Percentiles rank a stretch among this genome's conserved stretches.
Evolutionary conservation across 768 basidiomycete genomes (phyloP).

Genomic region (Kwoniella heveanensis): DNA sequence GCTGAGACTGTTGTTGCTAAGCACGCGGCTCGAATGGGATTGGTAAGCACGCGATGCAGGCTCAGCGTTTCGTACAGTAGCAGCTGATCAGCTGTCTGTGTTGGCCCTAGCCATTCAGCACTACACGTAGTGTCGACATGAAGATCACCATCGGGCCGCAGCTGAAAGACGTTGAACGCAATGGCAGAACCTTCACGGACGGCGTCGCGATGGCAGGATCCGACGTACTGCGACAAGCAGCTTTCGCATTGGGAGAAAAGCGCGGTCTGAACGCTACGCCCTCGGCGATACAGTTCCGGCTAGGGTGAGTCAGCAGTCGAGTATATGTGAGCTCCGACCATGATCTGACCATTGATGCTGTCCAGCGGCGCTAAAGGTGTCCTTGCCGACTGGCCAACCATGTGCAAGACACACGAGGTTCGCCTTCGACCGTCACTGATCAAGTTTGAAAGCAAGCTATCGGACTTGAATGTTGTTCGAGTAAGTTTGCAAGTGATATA

Average conservation of each 20-base stretch:
- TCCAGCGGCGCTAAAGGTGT: conserved; percentile 54
- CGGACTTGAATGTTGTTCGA: conserved; percentile 50
- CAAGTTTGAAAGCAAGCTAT: conserved; percentile 47
- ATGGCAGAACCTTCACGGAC: conserved; percentile 51
- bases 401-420: conserved; percentile 37
- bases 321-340: too few species aligned
- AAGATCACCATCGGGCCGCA: conserved; percentile 31
- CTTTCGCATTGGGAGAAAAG: conserved; percentile 41
- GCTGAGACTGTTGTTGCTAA: conserved; percentile 52
- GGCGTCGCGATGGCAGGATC: conserved; percentile 50
- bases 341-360: conserved; percentile 3
- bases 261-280: conserved; percentile 42
- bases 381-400: conserved; percentile 41
- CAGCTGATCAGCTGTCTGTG: neutral
- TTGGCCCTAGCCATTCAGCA: conserved; percentile 48
- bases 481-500: conserved; percentile 43
- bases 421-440: conserved; percentile 43
- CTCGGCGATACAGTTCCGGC: conserved; percentile 52
- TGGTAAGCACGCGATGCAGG: conserved; percentile 27
- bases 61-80: neutral
- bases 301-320: conserved; percentile 40
- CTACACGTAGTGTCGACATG: conserved; percentile 48
- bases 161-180: conserved; percentile 39
- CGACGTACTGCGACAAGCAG: conserved; percentile 43
- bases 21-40: conserved; percentile 51